Percentiles rank a stretch among this genome's conserved stretches.
Evolutionary conservation across 257 asterid genomes (phyloP).

Genomic region (Phtheirospermum japonicum): DNA sequence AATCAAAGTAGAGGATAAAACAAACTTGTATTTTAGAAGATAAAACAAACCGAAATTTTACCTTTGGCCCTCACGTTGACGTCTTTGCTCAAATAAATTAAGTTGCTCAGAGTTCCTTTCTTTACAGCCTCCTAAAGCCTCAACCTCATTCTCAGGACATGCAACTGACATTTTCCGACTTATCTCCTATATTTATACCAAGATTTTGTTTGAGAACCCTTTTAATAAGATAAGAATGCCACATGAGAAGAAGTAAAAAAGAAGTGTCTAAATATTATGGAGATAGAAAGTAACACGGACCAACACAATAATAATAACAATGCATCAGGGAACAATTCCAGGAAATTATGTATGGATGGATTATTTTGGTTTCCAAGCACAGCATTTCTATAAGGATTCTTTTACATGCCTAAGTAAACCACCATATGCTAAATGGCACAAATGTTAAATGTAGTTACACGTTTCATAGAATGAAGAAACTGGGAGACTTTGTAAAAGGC

Average conservation of each 20-base stretch:
- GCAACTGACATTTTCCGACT: conserved; percentile 69
- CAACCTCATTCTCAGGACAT: conserved; percentile 76
- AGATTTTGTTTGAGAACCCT: conserved; percentile 22
- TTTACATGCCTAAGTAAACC: background rate
- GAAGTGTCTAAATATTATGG: background rate
- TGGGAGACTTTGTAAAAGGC: background rate
- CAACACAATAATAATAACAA: background rate
- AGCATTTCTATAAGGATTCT: conserved; percentile 3
- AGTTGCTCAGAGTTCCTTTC: conserved; percentile 73
- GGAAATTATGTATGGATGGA: background rate
- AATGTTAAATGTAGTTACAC: background rate
- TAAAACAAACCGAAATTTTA: conserved; percentile 23
- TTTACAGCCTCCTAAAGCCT: conserved; percentile 56
- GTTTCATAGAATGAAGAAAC: conserved; percentile 23
- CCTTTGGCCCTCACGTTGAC: conserved; percentile 77
- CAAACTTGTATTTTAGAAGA: conserved; percentile 18
- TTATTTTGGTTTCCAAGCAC: too few species aligned
- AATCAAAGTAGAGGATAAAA: conserved; percentile 20
- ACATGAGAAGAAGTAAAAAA: conserved; percentile 16
- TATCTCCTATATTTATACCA: too few species aligned
- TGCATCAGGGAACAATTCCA: conserved; percentile 6
- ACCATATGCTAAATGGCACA: too few species aligned
- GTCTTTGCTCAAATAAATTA: too few species aligned
- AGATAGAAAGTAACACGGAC: background rate
- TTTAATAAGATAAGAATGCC: conserved; percentile 17